Percentiles rank a stretch among this genome's conserved stretches.
Evolutionary conservation across 2,329 filamentous ascomycete genomes (phyloP).

Genomic region (Exserohilum turcica): DNA sequence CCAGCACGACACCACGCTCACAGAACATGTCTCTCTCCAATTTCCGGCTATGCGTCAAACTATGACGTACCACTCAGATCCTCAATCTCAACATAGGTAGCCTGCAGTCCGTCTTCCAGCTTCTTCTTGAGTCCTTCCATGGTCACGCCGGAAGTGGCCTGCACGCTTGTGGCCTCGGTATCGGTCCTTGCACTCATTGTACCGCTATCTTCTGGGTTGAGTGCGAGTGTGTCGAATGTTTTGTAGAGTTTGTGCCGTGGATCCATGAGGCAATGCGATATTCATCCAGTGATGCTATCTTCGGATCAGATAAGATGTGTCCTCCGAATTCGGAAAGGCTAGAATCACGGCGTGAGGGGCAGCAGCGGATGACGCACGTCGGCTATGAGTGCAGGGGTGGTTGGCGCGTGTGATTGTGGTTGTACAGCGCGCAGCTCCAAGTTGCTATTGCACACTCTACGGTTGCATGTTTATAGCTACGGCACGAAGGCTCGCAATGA

Average conservation of each 20-base stretch:
- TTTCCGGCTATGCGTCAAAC: not conserved
- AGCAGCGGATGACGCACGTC: slow-evolving; percentile 25
- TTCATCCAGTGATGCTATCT: slow-evolving; percentile 26
- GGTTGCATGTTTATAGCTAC: slow-evolving; percentile 43
- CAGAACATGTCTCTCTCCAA: too few relatives aligned
- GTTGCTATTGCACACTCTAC: not conserved
- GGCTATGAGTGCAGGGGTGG: slow-evolving; percentile 16
- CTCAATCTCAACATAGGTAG: slow-evolving; percentile 81
- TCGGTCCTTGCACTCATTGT: slow-evolving; percentile 53
- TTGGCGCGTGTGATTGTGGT: slow-evolving; percentile 5
- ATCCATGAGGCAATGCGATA: slow-evolving; percentile 33
- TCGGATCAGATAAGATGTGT: slow-evolving; percentile 45
- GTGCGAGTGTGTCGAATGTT: slow-evolving; percentile 35
- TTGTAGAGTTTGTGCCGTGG: slow-evolving; percentile 44
- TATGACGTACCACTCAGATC: slow-evolving; percentile 80
- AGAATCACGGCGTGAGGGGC: slow-evolving; percentile 8
- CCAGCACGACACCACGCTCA: not conserved
- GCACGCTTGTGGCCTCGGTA: slow-evolving; percentile 56
- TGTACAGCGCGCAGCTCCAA: slow-evolving; percentile 5
- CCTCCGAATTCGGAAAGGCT: slow-evolving; percentile 12
- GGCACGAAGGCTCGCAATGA: slow-evolving; percentile 49
- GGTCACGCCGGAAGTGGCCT: slow-evolving; percentile 67
- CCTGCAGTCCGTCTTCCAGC: slow-evolving; percentile 71
- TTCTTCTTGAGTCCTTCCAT: slow-evolving; percentile 71
- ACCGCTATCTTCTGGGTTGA: slow-evolving; percentile 20